Evolutionary conservation across 2,329 filamentous ascomycete genomes (phyloP).

Genomic region (Thielaviopsis euricoi): DNA sequence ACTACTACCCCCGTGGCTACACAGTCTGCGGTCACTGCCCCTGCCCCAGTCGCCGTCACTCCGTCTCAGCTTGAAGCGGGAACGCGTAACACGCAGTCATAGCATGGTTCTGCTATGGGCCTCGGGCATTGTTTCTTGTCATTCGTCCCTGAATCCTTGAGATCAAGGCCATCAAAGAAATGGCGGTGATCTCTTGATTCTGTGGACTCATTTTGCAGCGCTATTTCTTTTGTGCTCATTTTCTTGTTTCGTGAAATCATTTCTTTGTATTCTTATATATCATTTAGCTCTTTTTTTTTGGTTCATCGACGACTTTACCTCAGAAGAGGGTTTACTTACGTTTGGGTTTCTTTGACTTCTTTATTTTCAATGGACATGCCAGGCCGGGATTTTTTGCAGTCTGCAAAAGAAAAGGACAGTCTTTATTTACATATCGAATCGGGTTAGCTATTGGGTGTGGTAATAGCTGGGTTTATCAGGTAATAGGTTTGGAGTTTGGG

Average conservation of each 20-base stretch:
- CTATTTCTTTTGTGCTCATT: neutral
- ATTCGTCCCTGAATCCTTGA: neutral
- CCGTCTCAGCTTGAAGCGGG: slow-evolving; percentile 33
- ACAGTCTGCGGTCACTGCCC: slow-evolving; percentile 1
- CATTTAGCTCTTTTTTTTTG: neutral
- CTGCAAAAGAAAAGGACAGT: neutral
- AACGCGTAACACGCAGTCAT: slow-evolving; percentile 8
- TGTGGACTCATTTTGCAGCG: neutral
- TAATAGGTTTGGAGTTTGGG: neutral
- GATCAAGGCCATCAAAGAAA: neutral
- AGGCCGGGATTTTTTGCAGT: neutral
- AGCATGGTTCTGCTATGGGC: neutral
- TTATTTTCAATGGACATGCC: neutral
- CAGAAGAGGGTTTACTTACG: neutral
- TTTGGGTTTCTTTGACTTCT: neutral
- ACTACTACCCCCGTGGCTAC: neutral
- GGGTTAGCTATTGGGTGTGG: neutral
- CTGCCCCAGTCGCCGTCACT: slow-evolving; percentile 19
- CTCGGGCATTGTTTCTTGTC: neutral
- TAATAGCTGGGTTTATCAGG: neutral
- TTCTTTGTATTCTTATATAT: slow-evolving; percentile 9
- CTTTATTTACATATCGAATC: neutral
- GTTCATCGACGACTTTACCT: neutral
- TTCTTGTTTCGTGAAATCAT: slow-evolving; percentile 1
- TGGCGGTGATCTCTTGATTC: neutral